Evolutionary conservation across 2,329 filamentous ascomycete species (phyloP), one percentile per base, ranked within the genome.

Genomic region (Pezicula carpinea): DNA sequence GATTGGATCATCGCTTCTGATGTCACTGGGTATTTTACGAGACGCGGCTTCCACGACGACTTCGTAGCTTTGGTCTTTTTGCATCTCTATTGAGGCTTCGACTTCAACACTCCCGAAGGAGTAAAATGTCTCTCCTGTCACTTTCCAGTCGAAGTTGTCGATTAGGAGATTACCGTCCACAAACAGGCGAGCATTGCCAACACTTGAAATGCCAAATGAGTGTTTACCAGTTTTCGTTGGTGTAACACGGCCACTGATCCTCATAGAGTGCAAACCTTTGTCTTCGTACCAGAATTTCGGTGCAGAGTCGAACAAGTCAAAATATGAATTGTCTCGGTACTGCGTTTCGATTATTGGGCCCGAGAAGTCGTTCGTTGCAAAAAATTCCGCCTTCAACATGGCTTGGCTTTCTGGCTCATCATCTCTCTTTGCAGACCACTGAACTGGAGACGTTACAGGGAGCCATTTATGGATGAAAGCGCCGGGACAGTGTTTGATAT

Each of bases 81-180:
- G 21, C 38, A 40, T 40, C 22, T 40, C 19, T 13, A 10, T 14
- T 15, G 38, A 22, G 5, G 38, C 38, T n/a, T 40, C 18, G n/a
- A 40, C 19, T 29, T 40, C 38, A 23, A 40, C 38, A 40, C 38
- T 40, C 5, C 38, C 38, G 22, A 40, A 40, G 2, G 38, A 40
- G 19, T 40, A 40, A 23, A 40, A 40, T 11, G 38, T 22, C 22
- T 40, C 38, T 19, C 38, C 38, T 13, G 22, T 23, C 21, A 23
- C 19, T n/a, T 23, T 40, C 38, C 38, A 40, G 38, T 40, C 38
- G 22, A 23, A 40, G 43, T 63, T 62, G 51, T 61, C 58, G 8
- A 64, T 53, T 6, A 66, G 43, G 5, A 64, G 53, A 43, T 55
- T n/a, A 29, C 53, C 62, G 42, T 66, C 54, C 4, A 67, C 45